Conservation (phyloP, 2,329 filamentous ascomycete species). For the Exophiala bonariae region DNA sequence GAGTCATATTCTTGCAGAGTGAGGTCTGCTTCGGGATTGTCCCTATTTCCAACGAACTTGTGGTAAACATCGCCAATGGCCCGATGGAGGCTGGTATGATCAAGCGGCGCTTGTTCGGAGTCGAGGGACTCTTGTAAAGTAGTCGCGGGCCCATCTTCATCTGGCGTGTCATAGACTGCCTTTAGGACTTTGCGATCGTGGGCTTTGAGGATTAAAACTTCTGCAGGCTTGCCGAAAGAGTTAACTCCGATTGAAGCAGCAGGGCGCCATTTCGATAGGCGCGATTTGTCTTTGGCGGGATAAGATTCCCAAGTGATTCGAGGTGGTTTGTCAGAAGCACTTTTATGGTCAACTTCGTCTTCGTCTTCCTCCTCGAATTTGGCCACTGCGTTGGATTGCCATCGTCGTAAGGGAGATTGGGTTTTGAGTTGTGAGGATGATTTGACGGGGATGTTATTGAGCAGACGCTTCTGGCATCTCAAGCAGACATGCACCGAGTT, state of each 20-base stretch:
- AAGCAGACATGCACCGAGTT: slow-evolving; percentile 3
- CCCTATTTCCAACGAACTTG: neutral
- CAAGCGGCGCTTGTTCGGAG: slow-evolving; percentile 20
- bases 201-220: slow-evolving; percentile 37
- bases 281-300: neutral
- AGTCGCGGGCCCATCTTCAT: neutral
- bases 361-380: neutral
- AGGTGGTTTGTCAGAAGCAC: neutral
- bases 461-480: slow-evolving; percentile 2
- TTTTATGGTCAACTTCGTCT: neutral
- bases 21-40: neutral
- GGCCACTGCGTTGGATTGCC: neutral
- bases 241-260: slow-evolving; percentile 32
- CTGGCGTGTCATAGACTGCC: slow-evolving; percentile 9
- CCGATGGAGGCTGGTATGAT: slow-evolving; percentile 12
- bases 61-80: slow-evolving; percentile 21
- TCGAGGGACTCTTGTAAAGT: slow-evolving; percentile 22
- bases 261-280: slow-evolving; percentile 17
- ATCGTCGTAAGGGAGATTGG: neutral
- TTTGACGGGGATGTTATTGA: no score
- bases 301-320: neutral
- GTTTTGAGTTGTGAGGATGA: no score
- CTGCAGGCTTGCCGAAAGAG: slow-evolving; percentile 37
- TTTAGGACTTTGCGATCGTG: slow-evolving; percentile 23
- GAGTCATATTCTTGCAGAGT: neutral